phyloP scores from a whole-genome alignment of 768 basidiomycete species.

The Dioszegia crocea region DNA sequence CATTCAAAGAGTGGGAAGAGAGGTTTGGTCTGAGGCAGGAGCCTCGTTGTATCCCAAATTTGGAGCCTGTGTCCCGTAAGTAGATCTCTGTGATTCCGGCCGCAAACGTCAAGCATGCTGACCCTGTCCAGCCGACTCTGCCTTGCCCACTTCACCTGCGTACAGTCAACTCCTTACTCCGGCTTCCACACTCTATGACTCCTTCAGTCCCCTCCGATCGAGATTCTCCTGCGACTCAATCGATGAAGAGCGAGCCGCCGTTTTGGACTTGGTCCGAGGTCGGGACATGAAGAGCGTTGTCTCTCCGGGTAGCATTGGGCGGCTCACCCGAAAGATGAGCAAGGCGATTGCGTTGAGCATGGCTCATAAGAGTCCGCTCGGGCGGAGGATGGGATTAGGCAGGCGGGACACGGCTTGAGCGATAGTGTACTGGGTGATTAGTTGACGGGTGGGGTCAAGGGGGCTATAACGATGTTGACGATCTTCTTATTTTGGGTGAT shows the following conservation, averaged over 20 bases:
- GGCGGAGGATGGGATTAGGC: background rate
- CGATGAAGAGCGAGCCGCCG: background rate
- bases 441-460: background rate
- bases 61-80: background rate
- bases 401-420: background rate
- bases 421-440: background rate
- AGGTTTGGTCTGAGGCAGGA: background rate
- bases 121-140: background rate
- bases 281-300: background rate
- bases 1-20: conserved; percentile 4
- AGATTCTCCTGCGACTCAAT: conserved; percentile 6
- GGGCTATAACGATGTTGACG: background rate
- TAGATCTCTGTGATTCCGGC: background rate
- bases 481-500: background rate
- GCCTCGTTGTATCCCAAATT: too few relatives aligned
- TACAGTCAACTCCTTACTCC: background rate
- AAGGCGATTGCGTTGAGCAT: background rate
- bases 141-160: background rate
- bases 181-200: background rate
- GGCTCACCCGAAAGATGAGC: conserved; percentile 5
- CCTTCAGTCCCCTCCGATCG: background rate
- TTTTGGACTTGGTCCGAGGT: background rate
- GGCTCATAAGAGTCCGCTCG: background rate
- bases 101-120: background rate
- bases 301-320: background rate